Evolutionary conservation across 352 stramenopile species (phyloP), one percentile per base, ranked within the genome.

Genomic region (Pythium sukuiense): DNA sequence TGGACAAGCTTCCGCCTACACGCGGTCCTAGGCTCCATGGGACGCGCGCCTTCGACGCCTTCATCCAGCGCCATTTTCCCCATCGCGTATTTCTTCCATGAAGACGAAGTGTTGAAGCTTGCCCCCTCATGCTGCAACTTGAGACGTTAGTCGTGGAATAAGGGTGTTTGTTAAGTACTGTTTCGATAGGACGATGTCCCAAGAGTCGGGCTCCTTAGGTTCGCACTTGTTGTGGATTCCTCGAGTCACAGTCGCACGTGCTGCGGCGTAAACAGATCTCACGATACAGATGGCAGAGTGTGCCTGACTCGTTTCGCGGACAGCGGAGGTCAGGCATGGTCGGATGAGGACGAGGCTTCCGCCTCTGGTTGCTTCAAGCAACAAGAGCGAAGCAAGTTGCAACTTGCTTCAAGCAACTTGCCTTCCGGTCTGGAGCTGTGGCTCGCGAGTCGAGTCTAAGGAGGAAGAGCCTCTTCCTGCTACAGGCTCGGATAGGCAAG

Each of bases 1-100:
- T 92, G 84, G 46, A 92, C 59, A 39, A 89, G 66, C 65, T 85
- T 69, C 24, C 82, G 79, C 55, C 65, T 41, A 41, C 27, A 37
- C 0, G 49, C 48, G 2, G 30, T 13, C n/a, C 37, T 30, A 7
- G 41, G 11, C 56, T 41, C 43, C 18, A n/a, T 26, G 33, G 24
- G 20, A 16, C 11, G 14, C 24, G 26, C 20, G 20, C 32, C 5
- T 8, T 3, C 20, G 32, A 18, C 29, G 30, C 29, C 37, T n/a
- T 16, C 24, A 2, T 29, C 20, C n/a, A 3, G 20, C n/a, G n/a
- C 5, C 46, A 32, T 48, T 24, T 48, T 48, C 41, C 3, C 26
- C 41, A 13, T 35, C 3, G 16, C 14, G 14, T 24, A 4, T 3
- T 49, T 26, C 41, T 49, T 49, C 41, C 41, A 49, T 49, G 41